Evolutionary conservation across 2,329 filamentous ascomycete genomes (phyloP).

Genomic region (Colletotrichum kahawae): DNA sequence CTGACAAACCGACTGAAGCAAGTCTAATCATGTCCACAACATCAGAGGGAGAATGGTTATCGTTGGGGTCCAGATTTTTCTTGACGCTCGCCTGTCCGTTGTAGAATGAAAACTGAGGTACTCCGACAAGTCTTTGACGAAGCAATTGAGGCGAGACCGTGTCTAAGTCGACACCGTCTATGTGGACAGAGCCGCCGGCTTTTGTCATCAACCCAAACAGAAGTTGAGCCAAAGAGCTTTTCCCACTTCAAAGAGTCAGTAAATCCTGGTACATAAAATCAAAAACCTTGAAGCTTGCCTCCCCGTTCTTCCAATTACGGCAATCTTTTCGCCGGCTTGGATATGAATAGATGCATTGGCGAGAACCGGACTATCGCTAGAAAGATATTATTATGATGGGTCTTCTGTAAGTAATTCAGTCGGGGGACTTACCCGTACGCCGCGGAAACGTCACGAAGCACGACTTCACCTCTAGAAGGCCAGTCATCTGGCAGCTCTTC

Average conservation of each 20-base stretch:
- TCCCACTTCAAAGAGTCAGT: not conserved
- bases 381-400: not conserved
- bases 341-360: not conserved
- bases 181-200: not conserved
- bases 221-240: not conserved
- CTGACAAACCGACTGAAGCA: not conserved
- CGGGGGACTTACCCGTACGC: not conserved
- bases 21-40: not conserved
- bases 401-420: too few relatives aligned
- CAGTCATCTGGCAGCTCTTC: not conserved
- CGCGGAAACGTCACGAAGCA: not conserved
- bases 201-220: not conserved
- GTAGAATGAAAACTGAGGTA: not conserved
- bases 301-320: not conserved
- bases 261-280: accelerated
- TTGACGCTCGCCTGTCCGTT: not conserved
- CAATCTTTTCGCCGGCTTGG: not conserved
- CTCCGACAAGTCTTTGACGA: not conserved
- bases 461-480: not conserved
- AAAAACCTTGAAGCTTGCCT: not conserved
- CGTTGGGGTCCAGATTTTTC: not conserved
- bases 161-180: not conserved
- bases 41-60: not conserved
- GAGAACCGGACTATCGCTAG: not conserved
- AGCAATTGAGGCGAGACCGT: not conserved